Percentiles rank a stretch among this genome's conserved stretches.
Evolutionary conservation across 202 grass and related monocot genomes (phyloP).

Genomic region (Brachypodium distachyon): DNA sequence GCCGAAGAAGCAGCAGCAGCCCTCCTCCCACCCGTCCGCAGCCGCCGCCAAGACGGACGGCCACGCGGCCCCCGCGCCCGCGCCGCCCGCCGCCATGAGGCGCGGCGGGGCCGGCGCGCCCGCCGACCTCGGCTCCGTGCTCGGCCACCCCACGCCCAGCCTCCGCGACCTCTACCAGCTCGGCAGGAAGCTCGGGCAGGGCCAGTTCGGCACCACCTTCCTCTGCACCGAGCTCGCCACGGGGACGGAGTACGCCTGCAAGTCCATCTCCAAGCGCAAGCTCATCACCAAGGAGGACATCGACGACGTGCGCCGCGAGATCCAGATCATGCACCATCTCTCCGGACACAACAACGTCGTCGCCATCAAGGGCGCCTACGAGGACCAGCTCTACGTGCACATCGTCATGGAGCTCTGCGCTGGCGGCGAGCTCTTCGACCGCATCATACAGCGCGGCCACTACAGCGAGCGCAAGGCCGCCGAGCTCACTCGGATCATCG

Average conservation of each 20-base stretch:
- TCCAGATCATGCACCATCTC: constrained; percentile 99
- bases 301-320: constrained; percentile 89
- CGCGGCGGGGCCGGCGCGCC: constrained; percentile 43
- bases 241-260: constrained; percentile 66
- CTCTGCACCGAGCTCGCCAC: constrained; percentile 81
- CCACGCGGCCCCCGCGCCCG: constrained; percentile 16
- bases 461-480: constrained; percentile 94
- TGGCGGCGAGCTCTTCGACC: constrained; percentile 87
- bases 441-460: constrained; percentile 71
- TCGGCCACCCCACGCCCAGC: constrained; percentile 73
- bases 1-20: constrained; percentile 17
- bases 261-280: constrained; percentile 89
- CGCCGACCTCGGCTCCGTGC: constrained; percentile 53
- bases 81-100: constrained; percentile 40
- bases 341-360: constrained; percentile 75
- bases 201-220: constrained; percentile 84
- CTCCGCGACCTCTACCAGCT: constrained; percentile 68
- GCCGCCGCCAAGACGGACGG: constrained; percentile 20
- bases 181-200: constrained; percentile 75
- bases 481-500: constrained; percentile 68
- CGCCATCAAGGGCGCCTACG: constrained; percentile 83
- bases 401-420: constrained; percentile 97
- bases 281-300: constrained; percentile 85
- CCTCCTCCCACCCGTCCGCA: not conserved
- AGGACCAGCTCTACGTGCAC: constrained; percentile 81